Evolutionary conservation across 169 alveolate species (phyloP), one percentile per base, ranked within the genome.

Genomic region (Plasmodium vinckei): DNA sequence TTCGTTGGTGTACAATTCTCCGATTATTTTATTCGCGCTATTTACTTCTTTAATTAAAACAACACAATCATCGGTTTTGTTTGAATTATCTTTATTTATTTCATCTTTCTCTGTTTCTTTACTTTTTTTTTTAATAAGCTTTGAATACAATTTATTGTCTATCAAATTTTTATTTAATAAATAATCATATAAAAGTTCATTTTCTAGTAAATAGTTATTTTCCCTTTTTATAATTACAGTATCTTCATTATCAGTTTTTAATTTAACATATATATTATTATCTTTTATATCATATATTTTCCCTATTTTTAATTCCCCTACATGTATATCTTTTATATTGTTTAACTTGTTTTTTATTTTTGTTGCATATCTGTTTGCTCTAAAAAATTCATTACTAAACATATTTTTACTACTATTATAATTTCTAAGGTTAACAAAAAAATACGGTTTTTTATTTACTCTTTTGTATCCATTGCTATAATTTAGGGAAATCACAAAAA

Each of bases 301-400:
- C 5, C 91, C 91, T 19, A 86, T 44, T 86, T 86, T 86, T 49
- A 86, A 25, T 33, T 86, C 77, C 15, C 91, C 91, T 56, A 86
- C 87, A 27, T 86, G 15, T 10, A 86, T 70, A 25, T 63, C 27
- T 2, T 21, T 70, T 4, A 46, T 42, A 64, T 68, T 56, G 25
- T 86, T 69, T 46, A 69, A 27, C 44, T 70, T 70, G 12, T 82
- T 68, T 54, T 13, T 73, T 72, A 33, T 72, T 19, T 47, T 39
- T n/a, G 59, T 64, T n/a, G 33, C 49, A 42, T 72, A 7, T 25
- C 21, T 13, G 46, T 4, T 57, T 72, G 39, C 15, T 19, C 15
- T 13, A 9, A 39, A 21, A 27, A 7, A 61, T 21, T 21, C n/a
- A 10, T 27, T 61, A 15, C 44, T 67, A 15, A 13, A 5, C 64